A percentile compares a stretch with the other conserved stretches of the same genome.
phyloP scores from a whole-genome alignment of 2,329 filamentous ascomycete genomes.

The Diaporthe sp. region DNA sequence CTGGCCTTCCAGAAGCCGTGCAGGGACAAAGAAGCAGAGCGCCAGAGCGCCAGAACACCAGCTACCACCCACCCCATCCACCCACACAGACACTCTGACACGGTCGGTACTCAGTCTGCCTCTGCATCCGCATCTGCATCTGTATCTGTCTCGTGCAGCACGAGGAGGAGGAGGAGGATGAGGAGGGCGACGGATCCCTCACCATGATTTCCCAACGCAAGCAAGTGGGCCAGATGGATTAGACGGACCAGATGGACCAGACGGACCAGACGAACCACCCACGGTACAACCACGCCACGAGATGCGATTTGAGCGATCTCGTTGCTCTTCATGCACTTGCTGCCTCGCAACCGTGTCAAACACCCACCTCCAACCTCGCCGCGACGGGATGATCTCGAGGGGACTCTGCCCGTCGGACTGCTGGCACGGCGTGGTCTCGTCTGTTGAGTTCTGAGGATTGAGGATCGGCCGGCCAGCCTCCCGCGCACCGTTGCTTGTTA shows the following conservation, averaged over 20 bases:
- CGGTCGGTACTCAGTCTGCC: neutral
- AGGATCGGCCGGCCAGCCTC: slow-evolving; percentile 17
- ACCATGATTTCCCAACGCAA: neutral
- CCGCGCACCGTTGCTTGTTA: slow-evolving; percentile 3
- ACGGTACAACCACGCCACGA: neutral
- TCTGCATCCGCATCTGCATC: neutral
- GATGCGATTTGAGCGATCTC: slow-evolving; percentile 32
- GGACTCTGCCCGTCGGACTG: slow-evolving; percentile 5
- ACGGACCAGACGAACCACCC: slow-evolving; percentile 19
- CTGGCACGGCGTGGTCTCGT: neutral
- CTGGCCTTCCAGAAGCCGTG: slow-evolving; percentile 24
- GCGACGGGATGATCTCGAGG: slow-evolving; percentile 29
- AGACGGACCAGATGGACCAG: neutral
- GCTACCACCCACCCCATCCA: neutral
- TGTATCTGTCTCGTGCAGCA: neutral
- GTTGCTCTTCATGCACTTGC: slow-evolving; percentile 23
- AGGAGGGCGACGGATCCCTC: neutral
- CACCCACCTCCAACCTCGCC: slow-evolving; percentile 11
- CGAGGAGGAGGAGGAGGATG: neutral
- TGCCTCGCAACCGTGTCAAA: slow-evolving; percentile 31
- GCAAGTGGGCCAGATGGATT: neutral
- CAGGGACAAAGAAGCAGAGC: slow-evolving; percentile 20
- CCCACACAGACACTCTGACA: neutral
- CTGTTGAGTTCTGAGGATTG: neutral
- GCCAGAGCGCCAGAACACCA: slow-evolving; percentile 13